These are phyloP conservation scores for Heritiera fomes DNA, from an alignment of 345 rosid genomes.

Conservation along the genomic window DNA sequence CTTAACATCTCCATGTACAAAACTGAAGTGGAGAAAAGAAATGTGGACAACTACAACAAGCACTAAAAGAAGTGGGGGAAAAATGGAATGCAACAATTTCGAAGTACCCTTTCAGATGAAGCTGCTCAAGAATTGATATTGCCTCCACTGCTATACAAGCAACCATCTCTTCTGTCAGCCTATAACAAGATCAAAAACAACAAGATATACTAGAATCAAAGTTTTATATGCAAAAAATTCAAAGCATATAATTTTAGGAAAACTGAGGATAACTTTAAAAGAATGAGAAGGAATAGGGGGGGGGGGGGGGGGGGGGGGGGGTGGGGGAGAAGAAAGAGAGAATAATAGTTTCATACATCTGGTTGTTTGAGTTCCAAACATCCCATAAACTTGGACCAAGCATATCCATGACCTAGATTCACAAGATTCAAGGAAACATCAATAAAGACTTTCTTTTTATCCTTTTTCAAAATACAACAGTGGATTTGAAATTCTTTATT, in stretches of 20 bases:
- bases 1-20: constrained; percentile 96
- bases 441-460: neutral
- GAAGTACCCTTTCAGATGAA: constrained; percentile 78
- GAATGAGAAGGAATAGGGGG: neutral
- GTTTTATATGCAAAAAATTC: constrained; percentile 14
- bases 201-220: neutral
- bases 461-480: constrained; percentile 21
- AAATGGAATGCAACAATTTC: constrained; percentile 25
- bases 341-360: constrained; percentile 35
- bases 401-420: constrained; percentile 83
- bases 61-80: constrained; percentile 3
- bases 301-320: too few species aligned
- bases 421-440: constrained; percentile 12
- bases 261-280: constrained; percentile 8
- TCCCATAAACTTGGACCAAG: constrained; percentile 90
- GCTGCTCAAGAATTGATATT: constrained; percentile 83
- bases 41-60: neutral
- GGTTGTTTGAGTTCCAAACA: constrained; percentile 61
- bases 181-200: constrained; percentile 27
- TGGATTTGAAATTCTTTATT: neutral
- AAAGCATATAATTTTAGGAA: constrained; percentile 24
- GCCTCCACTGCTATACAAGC: constrained; percentile 93
- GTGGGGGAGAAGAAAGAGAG: neutral
- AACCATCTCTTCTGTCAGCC: constrained; percentile 84
- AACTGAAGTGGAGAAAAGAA: constrained; percentile 45